These are phyloP conservation scores for Verticillium isaacii DNA, from an alignment of 2,329 filamentous ascomycete species.

Conservation along the genomic window DNA sequence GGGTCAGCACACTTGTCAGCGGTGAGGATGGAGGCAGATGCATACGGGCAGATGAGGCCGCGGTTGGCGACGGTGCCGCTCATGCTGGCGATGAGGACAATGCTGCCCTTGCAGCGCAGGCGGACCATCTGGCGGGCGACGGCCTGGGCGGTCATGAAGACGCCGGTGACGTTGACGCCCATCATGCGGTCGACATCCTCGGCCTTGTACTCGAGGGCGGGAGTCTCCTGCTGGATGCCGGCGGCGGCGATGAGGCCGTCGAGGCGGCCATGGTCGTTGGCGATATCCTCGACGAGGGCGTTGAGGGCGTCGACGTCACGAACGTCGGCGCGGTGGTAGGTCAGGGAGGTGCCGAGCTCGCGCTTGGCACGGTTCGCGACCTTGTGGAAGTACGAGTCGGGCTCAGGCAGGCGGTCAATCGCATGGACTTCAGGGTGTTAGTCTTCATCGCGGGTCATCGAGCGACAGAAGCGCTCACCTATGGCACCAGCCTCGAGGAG, in stretches of 20 bases:
- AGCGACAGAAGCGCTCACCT: constrained; percentile 1
- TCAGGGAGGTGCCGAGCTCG: constrained; percentile 62
- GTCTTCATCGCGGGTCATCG: constrained; percentile 16
- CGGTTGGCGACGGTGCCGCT: constrained; percentile 37
- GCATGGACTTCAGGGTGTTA: constrained; percentile 47
- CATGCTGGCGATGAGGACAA: constrained; percentile 34
- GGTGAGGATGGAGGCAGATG: constrained; percentile 7
- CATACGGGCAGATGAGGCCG: constrained; percentile 55
- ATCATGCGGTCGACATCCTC: constrained; percentile 30
- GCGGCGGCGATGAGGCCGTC: constrained; percentile 38
- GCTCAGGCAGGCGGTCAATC: constrained; percentile 53
- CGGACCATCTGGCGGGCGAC: constrained; percentile 31
- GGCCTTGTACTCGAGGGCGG: constrained; percentile 33
- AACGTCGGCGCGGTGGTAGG: constrained; percentile 78
- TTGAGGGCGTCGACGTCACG: constrained; percentile 66
- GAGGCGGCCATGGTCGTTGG: constrained; percentile 47
- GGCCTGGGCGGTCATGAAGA: constrained; percentile 37
- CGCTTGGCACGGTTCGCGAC: constrained; percentile 59
- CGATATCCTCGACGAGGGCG: constrained; percentile 63
- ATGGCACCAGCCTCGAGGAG: constrained; percentile 76
- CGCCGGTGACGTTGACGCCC: constrained; percentile 35
- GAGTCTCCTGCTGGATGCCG: constrained; percentile 29
- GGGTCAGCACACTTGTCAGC: constrained; percentile 19
- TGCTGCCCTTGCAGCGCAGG: constrained; percentile 45
- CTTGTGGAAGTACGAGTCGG: constrained; percentile 54